phyloP scores from a whole-genome alignment of 1,139 yeast genomes.

The Blastobotrys aristatus region DNA sequence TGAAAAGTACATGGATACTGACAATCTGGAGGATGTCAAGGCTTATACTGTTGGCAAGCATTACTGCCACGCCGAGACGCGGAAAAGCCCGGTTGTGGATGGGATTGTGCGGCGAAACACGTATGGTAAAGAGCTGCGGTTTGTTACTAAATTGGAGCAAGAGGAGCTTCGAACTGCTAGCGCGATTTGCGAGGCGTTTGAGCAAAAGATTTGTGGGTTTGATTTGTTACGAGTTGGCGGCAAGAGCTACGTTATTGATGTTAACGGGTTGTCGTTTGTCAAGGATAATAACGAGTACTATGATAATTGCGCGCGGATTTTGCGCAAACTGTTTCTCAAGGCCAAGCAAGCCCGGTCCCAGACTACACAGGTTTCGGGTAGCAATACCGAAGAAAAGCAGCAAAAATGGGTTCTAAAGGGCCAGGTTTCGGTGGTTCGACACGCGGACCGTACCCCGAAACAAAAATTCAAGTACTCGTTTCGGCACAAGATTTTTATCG shows the following conservation, averaged over 20 bases:
- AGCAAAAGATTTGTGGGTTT: slow-evolving; percentile 97
- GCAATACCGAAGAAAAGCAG: slow-evolving; percentile 60
- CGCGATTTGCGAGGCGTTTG: slow-evolving; percentile 67
- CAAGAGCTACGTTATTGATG: slow-evolving; percentile 89
- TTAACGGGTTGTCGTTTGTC: slow-evolving; percentile 96
- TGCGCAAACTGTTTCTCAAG: slow-evolving; percentile 64
- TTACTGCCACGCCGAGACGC: slow-evolving; percentile 95
- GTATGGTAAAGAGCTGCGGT: slow-evolving; percentile 94
- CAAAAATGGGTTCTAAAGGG: slow-evolving; percentile 98
- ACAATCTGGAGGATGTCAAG: slow-evolving; percentile 96
- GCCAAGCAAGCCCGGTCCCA: slow-evolving; percentile 48
- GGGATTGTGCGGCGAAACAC: slow-evolving; percentile 97
- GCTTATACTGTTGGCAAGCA: slow-evolving; percentile 93
- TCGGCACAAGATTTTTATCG: slow-evolving; percentile 78
- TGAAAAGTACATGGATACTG: slow-evolving; percentile 96
- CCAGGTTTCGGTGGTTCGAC: slow-evolving; percentile 84
- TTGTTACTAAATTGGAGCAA: slow-evolving; percentile 69
- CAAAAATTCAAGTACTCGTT: slow-evolving; percentile 96
- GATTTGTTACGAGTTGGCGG: slow-evolving; percentile 89
- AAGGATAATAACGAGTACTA: slow-evolving; percentile 87
- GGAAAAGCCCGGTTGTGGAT: slow-evolving; percentile 98
- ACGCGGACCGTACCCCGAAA: slow-evolving; percentile 98
- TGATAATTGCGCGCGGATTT: slow-evolving; percentile 72
- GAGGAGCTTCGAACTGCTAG: slow-evolving; percentile 78
- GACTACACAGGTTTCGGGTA: slow-evolving; percentile 20